Base-by-base conservation (phyloP, 2,329 filamentous ascomycete species). In the Phaeophleospora eucalypticola region DNA sequence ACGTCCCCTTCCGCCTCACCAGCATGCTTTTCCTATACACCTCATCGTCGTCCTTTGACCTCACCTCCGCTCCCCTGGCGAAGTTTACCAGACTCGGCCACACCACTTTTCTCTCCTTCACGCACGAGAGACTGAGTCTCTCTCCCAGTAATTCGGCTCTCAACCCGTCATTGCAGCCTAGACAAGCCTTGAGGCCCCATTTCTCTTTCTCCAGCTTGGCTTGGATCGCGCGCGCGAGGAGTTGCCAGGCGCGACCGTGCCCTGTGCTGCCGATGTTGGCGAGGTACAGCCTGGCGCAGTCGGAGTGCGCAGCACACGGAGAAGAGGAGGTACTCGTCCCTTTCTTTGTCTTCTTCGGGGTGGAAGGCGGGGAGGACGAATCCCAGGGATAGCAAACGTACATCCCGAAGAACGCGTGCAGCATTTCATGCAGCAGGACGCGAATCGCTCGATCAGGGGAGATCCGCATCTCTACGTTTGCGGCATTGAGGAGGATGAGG, bases 161-260 rank as follows among this genome's bases (percentile, higher is more conserved):
- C 27, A 34, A 17, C 4, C 41, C 41, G 12, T 21, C 41, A 34
- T 17, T 4, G 15, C 43, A 20, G 3, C 43, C 43, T 2, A 45
- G 24, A 38, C 14, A 10, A 14, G 7, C 20, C 7, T 16, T 29
- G 17, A 45, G 37, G 8, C 43, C 43, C 2, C 38, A 21, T 4
- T n/a, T n/a, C n/a, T 27, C 15, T 4, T 17, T 10, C 12, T 16
- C 10, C 35, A 45, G 33, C 14, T 36, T 15, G 18, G 29, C 38
- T 20, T 54, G 42, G 17, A 54, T 51, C 10, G 39, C 33, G 20
- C 46, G 46, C 14, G 43, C 36, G 9, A 51, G 33, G 18, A 42
- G 41, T 20, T 54, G 51, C 43, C 46, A 54, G 15, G 48, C 51
- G 24, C 51, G 45, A 7, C 51, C 48, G 16, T 54, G 51, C 18